Conservation (phyloP, 495 filamentous ascomycete genomes). For the Barbatosphaeria neglecta region DNA sequence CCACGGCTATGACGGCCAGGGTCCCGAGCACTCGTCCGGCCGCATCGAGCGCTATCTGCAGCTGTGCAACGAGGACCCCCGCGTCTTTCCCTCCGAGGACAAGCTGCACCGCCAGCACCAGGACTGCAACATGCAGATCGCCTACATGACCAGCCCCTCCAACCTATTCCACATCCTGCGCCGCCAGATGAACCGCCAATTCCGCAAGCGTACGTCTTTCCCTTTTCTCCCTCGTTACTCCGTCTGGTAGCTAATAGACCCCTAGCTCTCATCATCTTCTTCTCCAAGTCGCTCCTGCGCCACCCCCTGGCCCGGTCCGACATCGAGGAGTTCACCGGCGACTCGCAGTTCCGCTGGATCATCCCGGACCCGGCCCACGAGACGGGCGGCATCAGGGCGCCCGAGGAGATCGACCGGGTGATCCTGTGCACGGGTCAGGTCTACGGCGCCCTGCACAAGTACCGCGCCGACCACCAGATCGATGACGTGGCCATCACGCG, state of each 20-base stretch:
- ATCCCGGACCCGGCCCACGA: constrained; percentile 78
- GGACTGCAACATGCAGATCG: constrained; percentile 99
- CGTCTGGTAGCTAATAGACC: constrained; percentile 24
- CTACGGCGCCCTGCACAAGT: constrained; percentile 78
- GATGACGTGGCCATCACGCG: constrained; percentile 87
- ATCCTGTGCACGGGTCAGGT: constrained; percentile 93
- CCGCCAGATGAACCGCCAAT: constrained; percentile 96
- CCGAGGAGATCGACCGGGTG: constrained; percentile 83
- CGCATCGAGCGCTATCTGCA: constrained; percentile 96
- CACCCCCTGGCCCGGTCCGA: constrained; percentile 82
- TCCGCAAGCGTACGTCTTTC: constrained; percentile 79
- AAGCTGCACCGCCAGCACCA: constrained; percentile 97
- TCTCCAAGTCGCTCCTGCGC: constrained; percentile 88
- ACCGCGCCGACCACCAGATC: constrained; percentile 73
- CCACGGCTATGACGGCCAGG: constrained; percentile 97
- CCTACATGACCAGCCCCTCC: constrained; percentile 80
- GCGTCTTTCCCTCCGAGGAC: constrained; percentile 72
- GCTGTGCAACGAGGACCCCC: constrained; percentile 94
- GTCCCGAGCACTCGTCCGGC: constrained; percentile 95
- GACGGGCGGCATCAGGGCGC: constrained; percentile 56
- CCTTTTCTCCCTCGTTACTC: not conserved
- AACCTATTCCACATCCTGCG: constrained; percentile 95
- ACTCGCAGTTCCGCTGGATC: constrained; percentile 93
- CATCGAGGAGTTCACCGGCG: constrained; percentile 78
- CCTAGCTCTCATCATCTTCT: constrained; percentile 86